Evolutionary conservation across 306 rosid species (phyloP).

Genomic region (Pyrus betulifolia): DNA sequence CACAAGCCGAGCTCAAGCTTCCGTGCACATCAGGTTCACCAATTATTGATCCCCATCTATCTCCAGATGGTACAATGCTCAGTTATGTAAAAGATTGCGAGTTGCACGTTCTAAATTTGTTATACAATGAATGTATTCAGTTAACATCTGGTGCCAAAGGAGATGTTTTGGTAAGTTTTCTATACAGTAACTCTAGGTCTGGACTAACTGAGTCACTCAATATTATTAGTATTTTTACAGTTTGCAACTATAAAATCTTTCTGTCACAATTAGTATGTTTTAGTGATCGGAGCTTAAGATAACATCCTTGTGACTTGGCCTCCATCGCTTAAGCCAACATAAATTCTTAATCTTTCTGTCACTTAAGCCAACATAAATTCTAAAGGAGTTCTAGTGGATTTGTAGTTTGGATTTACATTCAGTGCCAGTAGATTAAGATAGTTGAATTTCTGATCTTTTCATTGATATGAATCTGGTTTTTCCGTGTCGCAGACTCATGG

Average conservation of each 20-base stretch:
- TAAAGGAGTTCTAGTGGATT: background rate
- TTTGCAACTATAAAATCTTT: background rate
- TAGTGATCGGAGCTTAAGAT: background rate
- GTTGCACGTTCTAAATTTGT: conserved; percentile 62
- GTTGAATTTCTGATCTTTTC: background rate
- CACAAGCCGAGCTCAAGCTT: conserved; percentile 71
- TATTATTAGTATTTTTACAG: background rate
- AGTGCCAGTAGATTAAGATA: background rate
- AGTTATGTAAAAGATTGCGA: conserved; percentile 67
- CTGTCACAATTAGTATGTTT: background rate
- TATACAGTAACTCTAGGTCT: background rate
- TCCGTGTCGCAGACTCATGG: conserved; percentile 73
- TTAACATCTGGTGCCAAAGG: conserved; percentile 63
- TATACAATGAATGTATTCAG: conserved; percentile 57
- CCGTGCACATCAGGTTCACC: conserved; percentile 56
- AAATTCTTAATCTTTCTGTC: too few species aligned
- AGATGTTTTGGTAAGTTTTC: conserved; percentile 49
- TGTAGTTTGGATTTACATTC: background rate
- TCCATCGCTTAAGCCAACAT: background rate
- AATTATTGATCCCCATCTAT: conserved; percentile 79
- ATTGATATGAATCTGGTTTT: conserved; percentile 1
- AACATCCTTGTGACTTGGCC: background rate
- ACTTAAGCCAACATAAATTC: background rate
- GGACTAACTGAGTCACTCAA: background rate
- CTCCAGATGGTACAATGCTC: conserved; percentile 83